Evolutionary conservation across 176 grass and related monocot species (phyloP).

Genomic region (Melocanna baccifera): DNA sequence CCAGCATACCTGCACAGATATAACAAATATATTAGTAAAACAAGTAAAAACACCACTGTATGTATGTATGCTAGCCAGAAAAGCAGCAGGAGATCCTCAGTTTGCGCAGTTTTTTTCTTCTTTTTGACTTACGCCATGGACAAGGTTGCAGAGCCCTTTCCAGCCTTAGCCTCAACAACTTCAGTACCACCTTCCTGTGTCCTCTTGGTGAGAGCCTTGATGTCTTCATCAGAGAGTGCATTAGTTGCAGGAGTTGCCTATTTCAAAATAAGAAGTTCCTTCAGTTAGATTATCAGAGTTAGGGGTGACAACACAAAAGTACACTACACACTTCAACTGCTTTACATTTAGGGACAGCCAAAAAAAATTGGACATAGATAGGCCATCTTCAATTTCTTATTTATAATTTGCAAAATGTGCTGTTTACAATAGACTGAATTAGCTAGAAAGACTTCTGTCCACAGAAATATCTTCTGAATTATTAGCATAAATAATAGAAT

Average conservation of each 20-base stretch:
- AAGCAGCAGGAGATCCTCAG: not conserved
- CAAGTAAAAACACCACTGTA: not conserved
- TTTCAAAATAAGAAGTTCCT: not conserved
- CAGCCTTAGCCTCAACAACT: conserved; percentile 95
- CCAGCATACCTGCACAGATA: conserved; percentile 74
- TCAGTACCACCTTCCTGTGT: conserved; percentile 92
- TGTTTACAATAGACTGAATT: not conserved
- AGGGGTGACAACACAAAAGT: not conserved
- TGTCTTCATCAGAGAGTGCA: conserved; percentile 63
- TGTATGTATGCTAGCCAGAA: not conserved
- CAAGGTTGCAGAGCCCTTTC: conserved; percentile 93
- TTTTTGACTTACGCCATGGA: conserved; percentile 88
- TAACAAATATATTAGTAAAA: not conserved
- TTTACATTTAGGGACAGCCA: not conserved
- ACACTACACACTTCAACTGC: not conserved
- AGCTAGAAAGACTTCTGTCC: not conserved
- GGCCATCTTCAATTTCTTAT: not conserved
- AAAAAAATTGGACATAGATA: conserved; percentile 9
- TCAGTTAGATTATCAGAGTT: not conserved
- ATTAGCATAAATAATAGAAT: conserved; percentile 3
- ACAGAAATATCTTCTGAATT: not conserved
- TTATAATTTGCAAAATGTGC: not conserved
- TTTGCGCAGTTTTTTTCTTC: not conserved
- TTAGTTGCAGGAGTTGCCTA: conserved; percentile 74
- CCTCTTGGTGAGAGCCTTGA: conserved; percentile 86